Percentiles rank a stretch among this genome's conserved stretches.
Conservation (phyloP, 2,329 filamentous ascomycete species). For the Arthrocladium fulminans region DNA sequence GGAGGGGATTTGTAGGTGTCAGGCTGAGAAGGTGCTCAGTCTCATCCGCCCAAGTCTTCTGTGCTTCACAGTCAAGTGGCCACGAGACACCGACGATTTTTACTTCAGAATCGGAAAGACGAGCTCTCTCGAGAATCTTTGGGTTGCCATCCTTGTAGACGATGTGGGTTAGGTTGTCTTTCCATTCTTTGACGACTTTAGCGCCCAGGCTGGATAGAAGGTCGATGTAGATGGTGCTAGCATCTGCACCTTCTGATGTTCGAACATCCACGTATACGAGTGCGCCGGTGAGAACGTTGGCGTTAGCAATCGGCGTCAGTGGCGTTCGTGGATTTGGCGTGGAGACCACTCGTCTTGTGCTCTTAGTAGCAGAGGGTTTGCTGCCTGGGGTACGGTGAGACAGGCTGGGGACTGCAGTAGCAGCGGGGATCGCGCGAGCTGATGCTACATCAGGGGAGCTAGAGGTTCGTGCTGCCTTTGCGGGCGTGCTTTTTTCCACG, state of each 20-base stretch:
- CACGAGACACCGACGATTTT: constrained; percentile 81
- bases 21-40: constrained; percentile 53
- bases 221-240: constrained; percentile 71
- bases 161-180: constrained; percentile 79
- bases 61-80: constrained; percentile 75
- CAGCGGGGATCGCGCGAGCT: not conserved
- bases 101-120: constrained; percentile 52
- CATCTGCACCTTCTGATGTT: constrained; percentile 71
- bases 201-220: constrained; percentile 75
- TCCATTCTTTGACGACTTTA: constrained; percentile 65
- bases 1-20: constrained; percentile 36
- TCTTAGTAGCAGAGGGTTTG: constrained; percentile 7
- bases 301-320: constrained; percentile 18
- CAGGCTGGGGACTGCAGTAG: constrained; percentile 15
- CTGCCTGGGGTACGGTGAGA: constrained; percentile 7
- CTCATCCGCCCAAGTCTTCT: constrained; percentile 70
- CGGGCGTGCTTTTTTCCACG: not conserved
- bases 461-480: constrained; percentile 2
- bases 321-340: constrained; percentile 14
- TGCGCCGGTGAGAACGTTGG: constrained; percentile 54
- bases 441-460: constrained; percentile 1
- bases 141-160: constrained; percentile 81
- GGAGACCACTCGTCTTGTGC: constrained; percentile 12
- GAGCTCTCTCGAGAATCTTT: constrained; percentile 71
- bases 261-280: constrained; percentile 78